A percentile compares a stretch with the other conserved stretches of the same genome.
These are phyloP conservation scores for Auriscalpium vulgare DNA, from an alignment of 768 basidiomycete species.

Conservation along the genomic window DNA sequence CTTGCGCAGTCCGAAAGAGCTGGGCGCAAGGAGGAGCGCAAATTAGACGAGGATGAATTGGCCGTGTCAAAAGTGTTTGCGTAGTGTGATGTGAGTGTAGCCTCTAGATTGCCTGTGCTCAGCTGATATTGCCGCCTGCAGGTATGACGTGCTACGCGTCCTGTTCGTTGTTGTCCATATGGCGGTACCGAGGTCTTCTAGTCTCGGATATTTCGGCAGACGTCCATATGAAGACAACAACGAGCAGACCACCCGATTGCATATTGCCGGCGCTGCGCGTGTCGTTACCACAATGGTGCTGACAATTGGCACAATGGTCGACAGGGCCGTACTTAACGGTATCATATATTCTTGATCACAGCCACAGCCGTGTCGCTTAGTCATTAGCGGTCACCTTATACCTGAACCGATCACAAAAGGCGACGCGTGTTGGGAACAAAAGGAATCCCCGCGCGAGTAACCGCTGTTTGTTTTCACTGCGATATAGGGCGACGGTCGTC, in stretches of 20 bases:
- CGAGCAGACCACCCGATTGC: no score
- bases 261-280: no score
- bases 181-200: no score
- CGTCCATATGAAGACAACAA: no score
- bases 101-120: no score
- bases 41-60: slow-evolving; percentile 66
- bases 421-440: slow-evolving; percentile 1
- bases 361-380: not conserved
- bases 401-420: not conserved
- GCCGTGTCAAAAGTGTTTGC: slow-evolving; percentile 87
- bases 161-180: no score
- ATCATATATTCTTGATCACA: not conserved
- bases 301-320: no score
- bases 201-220: no score
- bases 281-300: no score
- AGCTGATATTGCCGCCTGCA: no score
- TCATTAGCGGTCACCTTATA: slow-evolving; percentile 6
- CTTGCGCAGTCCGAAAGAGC: slow-evolving; percentile 62
- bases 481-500: not conserved
- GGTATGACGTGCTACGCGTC: no score
- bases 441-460: not conserved
- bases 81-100: slow-evolving; percentile 29
- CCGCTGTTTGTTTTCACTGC: not conserved
- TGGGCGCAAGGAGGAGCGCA: slow-evolving; percentile 55
- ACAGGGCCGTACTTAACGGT: no score